Base-by-base conservation (phyloP, 2,329 filamentous ascomycete genomes). In the Botrytis aclada region DNA sequence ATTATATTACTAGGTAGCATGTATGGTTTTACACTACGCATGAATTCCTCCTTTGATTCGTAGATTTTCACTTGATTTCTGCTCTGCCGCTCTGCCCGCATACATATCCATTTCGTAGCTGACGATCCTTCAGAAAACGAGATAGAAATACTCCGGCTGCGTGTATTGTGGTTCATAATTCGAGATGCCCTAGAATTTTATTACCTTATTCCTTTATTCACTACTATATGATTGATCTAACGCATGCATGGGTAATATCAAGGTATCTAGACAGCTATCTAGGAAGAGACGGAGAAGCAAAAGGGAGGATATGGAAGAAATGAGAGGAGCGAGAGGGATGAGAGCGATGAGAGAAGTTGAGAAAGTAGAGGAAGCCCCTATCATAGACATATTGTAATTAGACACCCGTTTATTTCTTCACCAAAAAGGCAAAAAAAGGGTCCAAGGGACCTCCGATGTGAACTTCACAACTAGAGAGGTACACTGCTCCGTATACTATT, bases 51-150 rank as follows among this genome's bases (percentile, higher is more conserved):
- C 39, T 60, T 67, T 69, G 70, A 72, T 72, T 67, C 54, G 70
- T 66, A 54, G 62, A 47, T 63, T 63, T 70, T 37, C 56, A 60
- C 37, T 45, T 43, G 37, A 29, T 60, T 70, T 61, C 67, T 45
- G 39, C 67, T 70, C 67, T 70, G 67, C 56, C 67, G 67, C 67
- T 62, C 54, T 61, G 67, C 39, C 67, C 39, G 67, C 67, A 70
- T 60, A 45, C 25, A 70, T 45, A n/a, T 34, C 51, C 51, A 70
- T 61, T 32, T 45, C n/a, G 29, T 45, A 61, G 67, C 54, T 45
- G 54, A 62, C 29, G 69, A 70, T 70, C 69, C 69, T 62, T 63
- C 58, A 37, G 22, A 34, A 60, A 32, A 69, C 16, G 29, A 58
- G 66, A 66, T 41, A 62, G 34, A 62, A 41, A 54, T 54, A 66